Evolutionary conservation across 805 yeast genomes (phyloP).

Genomic region (Komagataella ulmi): DNA sequence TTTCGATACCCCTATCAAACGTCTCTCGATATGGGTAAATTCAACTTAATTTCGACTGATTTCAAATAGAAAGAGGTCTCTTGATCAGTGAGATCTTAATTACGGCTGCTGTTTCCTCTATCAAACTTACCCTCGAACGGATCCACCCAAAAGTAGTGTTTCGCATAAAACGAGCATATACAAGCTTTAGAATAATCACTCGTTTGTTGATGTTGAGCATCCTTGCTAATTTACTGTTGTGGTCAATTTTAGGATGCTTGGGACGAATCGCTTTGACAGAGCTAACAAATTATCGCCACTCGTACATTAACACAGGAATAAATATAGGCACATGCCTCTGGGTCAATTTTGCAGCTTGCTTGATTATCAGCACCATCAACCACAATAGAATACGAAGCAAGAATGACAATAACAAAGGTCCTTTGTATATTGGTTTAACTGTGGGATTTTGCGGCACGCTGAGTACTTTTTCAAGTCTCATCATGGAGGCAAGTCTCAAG

Average conservation of each 20-base stretch:
- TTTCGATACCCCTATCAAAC: too few relatives aligned
- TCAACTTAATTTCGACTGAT: background rate
- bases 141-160: background rate
- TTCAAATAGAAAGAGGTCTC: background rate
- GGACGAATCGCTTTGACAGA: constrained; percentile 40
- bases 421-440: constrained; percentile 46
- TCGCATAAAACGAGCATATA: background rate
- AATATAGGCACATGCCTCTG: constrained; percentile 33
- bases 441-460: constrained; percentile 79
- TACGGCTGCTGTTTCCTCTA: background rate
- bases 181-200: background rate
- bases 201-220: background rate
- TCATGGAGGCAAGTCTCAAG: constrained; percentile 38
- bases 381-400: background rate
- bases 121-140: background rate
- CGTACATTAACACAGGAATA: constrained; percentile 33
- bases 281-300: constrained; percentile 40
- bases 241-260: constrained; percentile 34
- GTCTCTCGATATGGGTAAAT: background rate
- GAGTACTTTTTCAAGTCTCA: constrained; percentile 63
- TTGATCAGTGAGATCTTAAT: background rate
- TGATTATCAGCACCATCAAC: constrained; percentile 47
- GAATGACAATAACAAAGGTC: constrained; percentile 5
- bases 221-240: constrained; percentile 11
- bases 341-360: constrained; percentile 54